These are phyloP conservation scores for Pleurotus eryngii DNA, from an alignment of 768 basidiomycete species.

Conservation along the genomic window DNA sequence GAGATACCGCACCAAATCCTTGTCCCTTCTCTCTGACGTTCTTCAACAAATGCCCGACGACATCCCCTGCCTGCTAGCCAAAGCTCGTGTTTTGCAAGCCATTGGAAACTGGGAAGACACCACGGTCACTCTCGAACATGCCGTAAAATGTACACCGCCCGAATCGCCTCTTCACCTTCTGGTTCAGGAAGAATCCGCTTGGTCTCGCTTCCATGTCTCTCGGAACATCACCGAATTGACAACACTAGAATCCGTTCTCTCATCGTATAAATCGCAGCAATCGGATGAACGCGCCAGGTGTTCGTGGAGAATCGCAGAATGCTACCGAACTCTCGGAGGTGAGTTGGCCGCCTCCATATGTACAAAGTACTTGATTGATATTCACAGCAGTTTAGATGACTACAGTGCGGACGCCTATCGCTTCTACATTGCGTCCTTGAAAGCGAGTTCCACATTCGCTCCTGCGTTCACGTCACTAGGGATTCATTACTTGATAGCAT, in stretches of 20 bases:
- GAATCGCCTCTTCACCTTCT: conserved; percentile 49
- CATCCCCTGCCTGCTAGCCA: conserved; percentile 64
- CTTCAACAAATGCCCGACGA: conserved; percentile 62
- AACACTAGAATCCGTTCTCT: conserved; percentile 46
- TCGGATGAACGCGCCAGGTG: conserved; percentile 69
- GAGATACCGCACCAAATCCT: conserved; percentile 81
- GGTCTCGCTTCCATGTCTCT: conserved; percentile 69
- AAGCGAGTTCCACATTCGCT: conserved; percentile 71
- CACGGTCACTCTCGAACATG: conserved; percentile 53
- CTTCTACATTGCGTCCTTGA: conserved; percentile 76
- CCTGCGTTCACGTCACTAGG: conserved; percentile 94
- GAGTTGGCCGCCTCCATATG: conserved; percentile 15
- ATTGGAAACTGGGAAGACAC: conserved; percentile 70
- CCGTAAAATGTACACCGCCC: conserved; percentile 44
- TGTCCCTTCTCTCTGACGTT: conserved; percentile 69
- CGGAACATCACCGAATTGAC: conserved; percentile 42
- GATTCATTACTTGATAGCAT: conserved; percentile 75
- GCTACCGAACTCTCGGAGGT: conserved; percentile 74
- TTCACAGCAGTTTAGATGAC: conserved; percentile 31
- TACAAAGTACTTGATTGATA: conserved; percentile 1
- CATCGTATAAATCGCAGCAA: conserved; percentile 17
- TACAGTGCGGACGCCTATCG: conserved; percentile 67
- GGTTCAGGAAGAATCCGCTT: conserved; percentile 78
- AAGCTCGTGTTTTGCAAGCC: conserved; percentile 69
- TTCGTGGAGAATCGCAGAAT: conserved; percentile 81